A percentile compares a stretch with the other conserved stretches of the same genome.
Conservation (phyloP, 2,329 filamentous ascomycete species). For the Aspergillus sp. region DNA sequence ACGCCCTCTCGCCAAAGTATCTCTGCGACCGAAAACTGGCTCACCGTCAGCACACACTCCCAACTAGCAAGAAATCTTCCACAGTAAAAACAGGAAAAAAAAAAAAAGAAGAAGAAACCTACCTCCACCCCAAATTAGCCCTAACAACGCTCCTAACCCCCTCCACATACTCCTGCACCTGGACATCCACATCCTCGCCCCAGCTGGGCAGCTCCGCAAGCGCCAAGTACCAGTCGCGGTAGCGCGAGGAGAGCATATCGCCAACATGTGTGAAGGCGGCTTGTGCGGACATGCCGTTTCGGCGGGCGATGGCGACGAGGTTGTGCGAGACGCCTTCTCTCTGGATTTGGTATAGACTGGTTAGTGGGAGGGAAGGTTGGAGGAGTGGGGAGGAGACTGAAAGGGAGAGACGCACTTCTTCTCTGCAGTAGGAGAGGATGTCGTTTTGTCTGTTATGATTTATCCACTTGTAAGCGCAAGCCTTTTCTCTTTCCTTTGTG, state of each 20-base stretch:
- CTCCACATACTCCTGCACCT: conserved; percentile 31
- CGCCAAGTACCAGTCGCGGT: conserved; percentile 31
- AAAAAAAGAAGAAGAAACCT: background rate
- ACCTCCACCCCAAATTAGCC: conserved; percentile 34
- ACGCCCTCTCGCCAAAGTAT: conserved; percentile 27
- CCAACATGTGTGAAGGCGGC: conserved; percentile 29
- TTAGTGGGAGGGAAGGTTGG: background rate
- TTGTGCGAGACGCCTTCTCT: conserved; percentile 29
- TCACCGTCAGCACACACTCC: background rate
- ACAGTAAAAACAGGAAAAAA: background rate
- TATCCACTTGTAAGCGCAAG: background rate
- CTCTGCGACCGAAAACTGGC: conserved; percentile 26
- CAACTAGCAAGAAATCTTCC: too few relatives aligned
- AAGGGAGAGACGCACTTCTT: conserved; percentile 21
- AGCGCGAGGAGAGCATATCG: conserved; percentile 26
- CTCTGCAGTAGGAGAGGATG: conserved; percentile 33
- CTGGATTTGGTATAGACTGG: background rate
- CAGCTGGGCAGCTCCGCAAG: conserved; percentile 29
- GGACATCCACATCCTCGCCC: conserved; percentile 28
- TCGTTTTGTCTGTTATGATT: conserved; percentile 27
- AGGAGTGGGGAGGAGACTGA: background rate
- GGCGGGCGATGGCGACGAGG: conserved; percentile 27
- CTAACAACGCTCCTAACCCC: conserved; percentile 28
- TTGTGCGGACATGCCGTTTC: conserved; percentile 25
- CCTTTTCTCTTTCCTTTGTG: background rate